These are phyloP conservation scores for Botrytis fragariae DNA, from an alignment of 2,329 filamentous ascomycete species.

Conservation along the genomic window DNA sequence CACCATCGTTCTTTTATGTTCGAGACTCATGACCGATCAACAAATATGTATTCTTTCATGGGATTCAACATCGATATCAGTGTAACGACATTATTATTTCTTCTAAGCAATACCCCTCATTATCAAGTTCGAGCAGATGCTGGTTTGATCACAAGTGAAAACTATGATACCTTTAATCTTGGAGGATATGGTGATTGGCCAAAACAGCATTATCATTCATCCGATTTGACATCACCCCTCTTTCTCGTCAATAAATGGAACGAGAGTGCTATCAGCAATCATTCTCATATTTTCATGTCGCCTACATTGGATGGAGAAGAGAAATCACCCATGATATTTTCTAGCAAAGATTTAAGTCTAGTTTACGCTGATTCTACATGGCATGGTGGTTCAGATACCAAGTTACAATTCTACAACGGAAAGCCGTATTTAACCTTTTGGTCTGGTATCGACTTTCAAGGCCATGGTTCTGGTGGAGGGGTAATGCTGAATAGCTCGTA, in stretches of 20 bases:
- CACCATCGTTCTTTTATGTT: conserved; percentile 14
- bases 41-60: neutral
- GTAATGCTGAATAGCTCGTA: conserved; percentile 16
- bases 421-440: conserved; percentile 15
- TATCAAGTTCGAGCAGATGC: neutral
- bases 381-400: conserved; percentile 13
- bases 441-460: conserved; percentile 13
- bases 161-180: conserved; percentile 9
- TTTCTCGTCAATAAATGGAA: conserved; percentile 17
- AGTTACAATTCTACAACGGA: conserved; percentile 6
- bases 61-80: neutral
- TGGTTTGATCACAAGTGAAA: conserved; percentile 4
- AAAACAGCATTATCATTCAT: conserved; percentile 5
- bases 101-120: neutral
- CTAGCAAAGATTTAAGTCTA: conserved; percentile 16
- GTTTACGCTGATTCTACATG: conserved; percentile 11
- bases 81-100: neutral
- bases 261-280: conserved; percentile 8
- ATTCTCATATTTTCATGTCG: conserved; percentile 18
- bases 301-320: conserved; percentile 1
- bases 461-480: conserved; percentile 6
- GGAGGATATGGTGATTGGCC: conserved; percentile 15
- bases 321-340: conserved; percentile 3
- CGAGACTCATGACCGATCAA: neutral
- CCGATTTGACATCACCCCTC: conserved; percentile 7